Percentiles rank a stretch among this genome's conserved stretches.
Evolutionary conservation across 2,329 filamentous ascomycete genomes (phyloP).

Genomic region (Trichoderma sp.): DNA sequence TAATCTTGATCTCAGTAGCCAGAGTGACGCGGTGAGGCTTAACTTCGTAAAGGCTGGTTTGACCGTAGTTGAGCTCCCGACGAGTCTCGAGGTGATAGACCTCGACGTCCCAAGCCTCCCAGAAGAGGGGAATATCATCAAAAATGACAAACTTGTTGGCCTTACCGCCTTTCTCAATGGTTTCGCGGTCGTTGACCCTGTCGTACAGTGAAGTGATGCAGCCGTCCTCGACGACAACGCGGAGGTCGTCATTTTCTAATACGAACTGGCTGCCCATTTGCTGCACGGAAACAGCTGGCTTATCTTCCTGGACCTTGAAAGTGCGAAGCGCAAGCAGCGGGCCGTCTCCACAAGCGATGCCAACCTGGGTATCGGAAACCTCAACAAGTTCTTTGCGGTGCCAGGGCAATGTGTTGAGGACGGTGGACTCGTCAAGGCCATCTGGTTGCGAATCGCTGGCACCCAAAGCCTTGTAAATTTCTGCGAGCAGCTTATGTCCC

Average conservation of each 20-base stretch:
- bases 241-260: slow-evolving; percentile 75
- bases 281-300: slow-evolving; percentile 54
- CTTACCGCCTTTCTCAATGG: slow-evolving; percentile 72
- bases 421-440: slow-evolving; percentile 55
- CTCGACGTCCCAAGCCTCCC: slow-evolving; percentile 98
- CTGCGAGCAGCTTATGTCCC: slow-evolving; percentile 69
- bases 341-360: slow-evolving; percentile 59
- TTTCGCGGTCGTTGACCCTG: slow-evolving; percentile 68
- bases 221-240: slow-evolving; percentile 71
- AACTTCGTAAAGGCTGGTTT: slow-evolving; percentile 70
- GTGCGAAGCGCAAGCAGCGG: slow-evolving; percentile 53
- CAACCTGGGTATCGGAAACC: slow-evolving; percentile 55
- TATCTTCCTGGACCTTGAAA: slow-evolving; percentile 49
- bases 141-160: slow-evolving; percentile 93
- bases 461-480: slow-evolving; percentile 68
- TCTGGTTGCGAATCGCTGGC: slow-evolving; percentile 50
- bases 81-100: slow-evolving; percentile 91
- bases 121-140: slow-evolving; percentile 95
- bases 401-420: slow-evolving; percentile 89
- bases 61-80: slow-evolving; percentile 68
- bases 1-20: slow-evolving; percentile 82
- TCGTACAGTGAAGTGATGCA: slow-evolving; percentile 85
- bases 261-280: slow-evolving; percentile 65
- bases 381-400: slow-evolving; percentile 72
- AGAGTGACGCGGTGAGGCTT: slow-evolving; percentile 78